Conservation (phyloP, 345 rosid species). For the Citrus sp. region DNA sequence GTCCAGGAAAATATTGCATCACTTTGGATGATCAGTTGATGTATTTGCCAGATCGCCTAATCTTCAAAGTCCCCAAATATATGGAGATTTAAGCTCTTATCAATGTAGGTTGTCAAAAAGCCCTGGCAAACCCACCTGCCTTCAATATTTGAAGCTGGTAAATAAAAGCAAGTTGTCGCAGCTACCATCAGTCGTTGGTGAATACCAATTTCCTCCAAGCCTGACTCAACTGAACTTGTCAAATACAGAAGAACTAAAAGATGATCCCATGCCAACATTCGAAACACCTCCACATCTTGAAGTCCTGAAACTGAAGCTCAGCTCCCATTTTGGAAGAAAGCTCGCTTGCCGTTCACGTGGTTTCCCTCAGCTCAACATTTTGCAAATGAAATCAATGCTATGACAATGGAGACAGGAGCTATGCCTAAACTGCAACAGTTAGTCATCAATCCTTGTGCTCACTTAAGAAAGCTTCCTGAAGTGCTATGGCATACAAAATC, state of each 20-base stretch:
- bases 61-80: not conserved
- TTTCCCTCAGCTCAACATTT: not conserved
- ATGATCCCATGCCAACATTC: not conserved
- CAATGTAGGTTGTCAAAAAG: not conserved
- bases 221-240: not conserved
- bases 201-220: not conserved
- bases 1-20: not conserved
- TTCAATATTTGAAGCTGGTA: slow-evolving; percentile 1
- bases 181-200: not conserved
- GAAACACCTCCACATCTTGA: not conserved
- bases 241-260: not conserved
- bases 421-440: not conserved
- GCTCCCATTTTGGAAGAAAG: not conserved
- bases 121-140: not conserved
- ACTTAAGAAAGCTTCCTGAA: not conserved
- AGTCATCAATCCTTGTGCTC: not conserved
- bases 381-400: not conserved
- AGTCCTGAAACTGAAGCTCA: not conserved
- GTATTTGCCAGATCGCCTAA: not conserved
- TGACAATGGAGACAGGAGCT: not conserved
- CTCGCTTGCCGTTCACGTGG: not conserved
- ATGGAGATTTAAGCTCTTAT: not conserved
- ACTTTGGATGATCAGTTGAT: not conserved
- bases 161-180: not conserved
- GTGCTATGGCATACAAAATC: not conserved